phyloP scores from a whole-genome alignment of 2,329 filamentous ascomycete species.

The Aspergillus floridensis region DNA sequence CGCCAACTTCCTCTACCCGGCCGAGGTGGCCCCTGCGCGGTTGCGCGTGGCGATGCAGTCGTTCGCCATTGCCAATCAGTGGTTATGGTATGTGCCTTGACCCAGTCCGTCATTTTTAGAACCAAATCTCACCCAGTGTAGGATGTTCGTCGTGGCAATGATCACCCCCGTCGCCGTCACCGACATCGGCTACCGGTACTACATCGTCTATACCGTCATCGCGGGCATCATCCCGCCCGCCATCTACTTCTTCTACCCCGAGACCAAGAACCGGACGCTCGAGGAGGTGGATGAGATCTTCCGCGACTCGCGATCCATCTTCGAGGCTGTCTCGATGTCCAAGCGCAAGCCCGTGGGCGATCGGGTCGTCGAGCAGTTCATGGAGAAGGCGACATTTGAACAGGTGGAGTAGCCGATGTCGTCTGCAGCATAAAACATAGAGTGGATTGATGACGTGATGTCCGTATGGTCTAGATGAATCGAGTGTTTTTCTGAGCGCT shows the following conservation, averaged over 20 bases:
- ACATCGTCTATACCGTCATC: conserved; percentile 21
- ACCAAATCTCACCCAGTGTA: not conserved
- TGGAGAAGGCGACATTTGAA: conserved; percentile 1
- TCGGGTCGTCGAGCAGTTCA: not conserved
- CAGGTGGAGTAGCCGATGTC: not conserved
- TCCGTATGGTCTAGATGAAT: not conserved
- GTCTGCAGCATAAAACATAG: not conserved
- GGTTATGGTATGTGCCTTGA: conserved; percentile 13
- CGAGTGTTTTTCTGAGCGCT: not conserved
- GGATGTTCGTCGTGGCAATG: conserved; percentile 22
- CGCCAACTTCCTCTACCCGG: conserved; percentile 20
- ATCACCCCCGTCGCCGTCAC: conserved; percentile 21
- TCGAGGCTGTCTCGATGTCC: conserved; percentile 10
- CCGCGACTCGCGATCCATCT: conserved; percentile 15
- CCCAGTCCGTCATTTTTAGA: no score
- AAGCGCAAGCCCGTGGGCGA: not conserved
- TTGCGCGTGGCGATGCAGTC: conserved; percentile 20
- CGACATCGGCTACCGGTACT: conserved; percentile 19
- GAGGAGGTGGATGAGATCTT: conserved; percentile 21
- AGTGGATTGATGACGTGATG: no score
- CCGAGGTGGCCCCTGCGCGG: conserved; percentile 19
- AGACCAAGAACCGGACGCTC: conserved; percentile 20
- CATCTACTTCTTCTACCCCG: conserved; percentile 23
- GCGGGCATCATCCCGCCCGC: conserved; percentile 10
- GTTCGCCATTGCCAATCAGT: conserved; percentile 15